These are phyloP conservation scores for Senecio squalidus DNA, from an alignment of 140 eudicot genomes.

Conservation along the genomic window DNA sequence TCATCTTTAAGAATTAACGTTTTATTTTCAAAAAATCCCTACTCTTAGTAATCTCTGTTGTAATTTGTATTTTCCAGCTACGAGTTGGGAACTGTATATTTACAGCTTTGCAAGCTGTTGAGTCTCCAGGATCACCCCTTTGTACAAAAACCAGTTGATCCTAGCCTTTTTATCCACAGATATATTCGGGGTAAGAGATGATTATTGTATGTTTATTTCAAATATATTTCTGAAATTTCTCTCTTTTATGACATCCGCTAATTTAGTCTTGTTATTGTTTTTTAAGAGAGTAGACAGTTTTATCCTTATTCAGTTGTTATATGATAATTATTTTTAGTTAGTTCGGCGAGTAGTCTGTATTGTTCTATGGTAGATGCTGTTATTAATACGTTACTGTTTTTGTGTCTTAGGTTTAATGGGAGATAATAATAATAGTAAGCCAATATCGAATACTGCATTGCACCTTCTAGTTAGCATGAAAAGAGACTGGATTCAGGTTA, in stretches of 20 bases:
- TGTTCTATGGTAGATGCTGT: constrained; percentile 6
- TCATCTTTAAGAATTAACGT: no score
- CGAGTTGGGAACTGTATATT: constrained; percentile 41
- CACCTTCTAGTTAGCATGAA: constrained; percentile 37
- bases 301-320: no score
- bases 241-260: not conserved
- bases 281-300: not conserved
- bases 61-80: constrained; percentile 18
- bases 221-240: not conserved
- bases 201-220: not conserved
- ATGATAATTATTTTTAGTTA: not conserved
- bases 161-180: constrained; percentile 47
- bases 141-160: constrained; percentile 43
- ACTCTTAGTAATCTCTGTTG: not conserved
- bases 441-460: constrained; percentile 34
- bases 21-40: no score
- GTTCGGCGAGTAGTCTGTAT: not conserved
- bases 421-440: constrained; percentile 17
- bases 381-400: not conserved
- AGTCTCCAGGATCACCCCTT: constrained; percentile 32
- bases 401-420: constrained; percentile 25
- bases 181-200: constrained; percentile 31
- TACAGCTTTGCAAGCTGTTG: constrained; percentile 33
- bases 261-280: not conserved
- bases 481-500: constrained; percentile 48